Evolutionary conservation across 2,329 filamentous ascomycete species (phyloP).

Genomic region (Hymenoscyphus infarciens): DNA sequence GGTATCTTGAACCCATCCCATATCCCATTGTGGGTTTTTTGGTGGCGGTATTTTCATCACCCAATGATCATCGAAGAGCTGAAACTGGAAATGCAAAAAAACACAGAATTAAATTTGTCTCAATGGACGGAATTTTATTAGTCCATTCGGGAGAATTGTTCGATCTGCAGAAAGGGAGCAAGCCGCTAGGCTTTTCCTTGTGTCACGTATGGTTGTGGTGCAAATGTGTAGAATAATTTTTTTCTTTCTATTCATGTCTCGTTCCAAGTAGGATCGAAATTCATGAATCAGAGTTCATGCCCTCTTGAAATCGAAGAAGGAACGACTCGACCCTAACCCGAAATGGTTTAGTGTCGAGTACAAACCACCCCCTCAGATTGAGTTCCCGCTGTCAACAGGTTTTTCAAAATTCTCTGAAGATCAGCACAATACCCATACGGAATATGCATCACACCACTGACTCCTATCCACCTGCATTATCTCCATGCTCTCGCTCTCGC

Average conservation of each 20-base stretch:
- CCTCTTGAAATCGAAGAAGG: neutral
- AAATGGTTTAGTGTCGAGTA: neutral
- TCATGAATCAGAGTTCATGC: neutral
- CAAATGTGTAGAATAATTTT: neutral
- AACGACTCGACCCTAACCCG: neutral
- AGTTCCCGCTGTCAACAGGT: neutral
- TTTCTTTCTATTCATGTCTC: neutral
- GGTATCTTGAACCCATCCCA: neutral
- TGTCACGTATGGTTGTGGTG: neutral
- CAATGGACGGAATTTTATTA: neutral
- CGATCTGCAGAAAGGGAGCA: neutral
- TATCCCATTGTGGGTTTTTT: neutral
- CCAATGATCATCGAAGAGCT: neutral
- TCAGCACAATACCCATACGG: neutral
- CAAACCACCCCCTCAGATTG: neutral
- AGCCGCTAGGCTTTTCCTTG: neutral
- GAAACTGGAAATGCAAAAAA: neutral
- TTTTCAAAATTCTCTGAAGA: neutral
- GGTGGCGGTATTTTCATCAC: neutral
- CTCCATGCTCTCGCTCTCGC: neutral
- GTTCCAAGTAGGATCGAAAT: neutral
- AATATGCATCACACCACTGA: neutral
- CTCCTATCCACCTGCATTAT: neutral
- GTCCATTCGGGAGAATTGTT: neutral
- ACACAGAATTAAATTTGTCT: neutral